These are phyloP conservation scores for Epichloe glyceriae DNA, from an alignment of 2,329 filamentous ascomycete genomes.

Conservation along the genomic window DNA sequence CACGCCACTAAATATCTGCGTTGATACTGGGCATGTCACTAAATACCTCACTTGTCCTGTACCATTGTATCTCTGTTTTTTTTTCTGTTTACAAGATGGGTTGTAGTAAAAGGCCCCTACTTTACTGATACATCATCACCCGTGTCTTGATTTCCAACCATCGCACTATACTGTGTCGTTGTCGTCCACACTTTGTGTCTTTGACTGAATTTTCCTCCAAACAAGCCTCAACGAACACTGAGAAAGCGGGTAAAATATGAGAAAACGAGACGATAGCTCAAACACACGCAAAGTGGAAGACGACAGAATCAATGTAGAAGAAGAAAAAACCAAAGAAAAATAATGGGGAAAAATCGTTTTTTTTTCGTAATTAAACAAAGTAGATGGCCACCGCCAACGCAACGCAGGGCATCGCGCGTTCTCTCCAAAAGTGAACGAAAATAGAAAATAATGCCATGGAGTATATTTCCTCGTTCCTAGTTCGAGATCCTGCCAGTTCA, in stretches of 20 bases:
- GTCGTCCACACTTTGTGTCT: neutral
- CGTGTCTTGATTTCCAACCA: neutral
- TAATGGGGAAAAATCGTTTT: constrained; percentile 13
- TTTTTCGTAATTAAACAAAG: constrained; percentile 39
- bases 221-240: neutral
- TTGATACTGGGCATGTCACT: neutral
- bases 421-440: constrained; percentile 8
- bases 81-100: too few relatives aligned
- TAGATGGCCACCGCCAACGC: constrained; percentile 31
- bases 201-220: neutral
- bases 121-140: neutral
- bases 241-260: constrained; percentile 2
- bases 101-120: neutral
- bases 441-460: constrained; percentile 14
- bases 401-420: constrained; percentile 8
- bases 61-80: too few relatives aligned
- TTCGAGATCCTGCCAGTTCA: constrained; percentile 1
- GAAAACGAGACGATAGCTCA: neutral
- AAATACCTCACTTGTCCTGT: too few relatives aligned
- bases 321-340: neutral
- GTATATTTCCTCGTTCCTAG: constrained; percentile 6
- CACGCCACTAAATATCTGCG: neutral
- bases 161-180: neutral
- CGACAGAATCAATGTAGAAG: neutral
- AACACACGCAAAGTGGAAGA: neutral